Evolutionary conservation across 805 yeast species (phyloP).

Genomic region (Wickerhamomyces queroliae): DNA sequence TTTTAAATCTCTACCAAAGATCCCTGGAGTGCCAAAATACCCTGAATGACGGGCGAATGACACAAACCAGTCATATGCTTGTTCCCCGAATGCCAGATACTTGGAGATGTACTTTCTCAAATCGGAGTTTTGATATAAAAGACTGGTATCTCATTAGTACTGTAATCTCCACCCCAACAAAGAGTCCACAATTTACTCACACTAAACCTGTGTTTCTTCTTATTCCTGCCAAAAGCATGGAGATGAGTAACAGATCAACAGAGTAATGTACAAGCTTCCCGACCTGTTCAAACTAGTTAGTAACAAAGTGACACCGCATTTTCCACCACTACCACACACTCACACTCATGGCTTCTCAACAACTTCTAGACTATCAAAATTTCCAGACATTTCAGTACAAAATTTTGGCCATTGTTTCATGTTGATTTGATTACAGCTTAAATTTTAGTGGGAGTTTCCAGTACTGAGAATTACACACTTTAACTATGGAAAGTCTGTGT

Average conservation of each 20-base stretch:
- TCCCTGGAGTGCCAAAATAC: slow-evolving; percentile 30
- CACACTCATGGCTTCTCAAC: background rate
- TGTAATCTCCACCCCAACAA: background rate
- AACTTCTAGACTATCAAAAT: background rate
- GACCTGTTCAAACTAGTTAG: slow-evolving; percentile 31
- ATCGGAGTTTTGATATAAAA: slow-evolving; percentile 25
- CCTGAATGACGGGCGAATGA: slow-evolving; percentile 40
- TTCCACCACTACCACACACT: background rate
- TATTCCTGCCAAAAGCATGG: slow-evolving; percentile 81
- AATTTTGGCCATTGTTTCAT: no score
- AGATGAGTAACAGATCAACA: slow-evolving; percentile 69
- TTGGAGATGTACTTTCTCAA: slow-evolving; percentile 43
- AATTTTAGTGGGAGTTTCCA: no score
- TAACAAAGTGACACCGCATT: background rate
- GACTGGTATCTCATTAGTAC: background rate
- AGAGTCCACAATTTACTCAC: slow-evolving; percentile 22
- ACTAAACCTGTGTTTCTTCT: slow-evolving; percentile 77
- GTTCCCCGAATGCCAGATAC: slow-evolving; percentile 57
- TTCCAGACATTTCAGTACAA: no score
- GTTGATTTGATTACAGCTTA: no score
- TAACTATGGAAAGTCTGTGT: no score
- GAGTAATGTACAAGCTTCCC: slow-evolving; percentile 69
- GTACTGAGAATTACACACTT: no score
- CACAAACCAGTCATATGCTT: slow-evolving; percentile 44
- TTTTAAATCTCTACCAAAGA: slow-evolving; percentile 1